phyloP scores from a whole-genome alignment of 2,329 filamentous ascomycete species.

The Podosphaera fusca region DNA sequence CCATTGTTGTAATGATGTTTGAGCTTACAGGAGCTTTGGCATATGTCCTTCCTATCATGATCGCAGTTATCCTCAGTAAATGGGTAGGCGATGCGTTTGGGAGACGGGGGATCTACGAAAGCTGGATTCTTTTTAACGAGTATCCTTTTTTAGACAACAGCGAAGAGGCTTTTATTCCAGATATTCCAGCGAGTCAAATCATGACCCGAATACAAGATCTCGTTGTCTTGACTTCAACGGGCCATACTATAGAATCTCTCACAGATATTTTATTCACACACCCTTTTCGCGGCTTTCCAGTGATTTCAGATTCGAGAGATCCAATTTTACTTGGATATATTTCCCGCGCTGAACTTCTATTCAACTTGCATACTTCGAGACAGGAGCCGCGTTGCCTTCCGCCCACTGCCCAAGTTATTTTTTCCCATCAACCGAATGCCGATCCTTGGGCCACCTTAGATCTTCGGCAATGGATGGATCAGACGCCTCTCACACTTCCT shows the following conservation, averaged over 20 bases:
- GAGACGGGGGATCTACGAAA: conserved; percentile 83
- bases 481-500: conserved; percentile 81
- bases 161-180: conserved; percentile 55
- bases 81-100: conserved; percentile 96
- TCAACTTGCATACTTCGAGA: conserved; percentile 45
- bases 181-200: conserved; percentile 64
- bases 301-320: conserved; percentile 55
- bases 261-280: conserved; percentile 47
- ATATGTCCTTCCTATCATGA: conserved; percentile 96
- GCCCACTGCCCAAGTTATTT: conserved; percentile 56
- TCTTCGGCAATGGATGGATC: conserved; percentile 93
- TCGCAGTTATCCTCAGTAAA: conserved; percentile 93
- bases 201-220: conserved; percentile 89
- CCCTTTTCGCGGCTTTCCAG: conserved; percentile 73
- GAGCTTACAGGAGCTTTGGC: conserved; percentile 89
- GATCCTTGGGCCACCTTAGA: conserved; percentile 63
- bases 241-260: conserved; percentile 65
- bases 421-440: conserved; percentile 60
- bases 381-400: conserved; percentile 34
- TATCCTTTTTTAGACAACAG: conserved; percentile 91
- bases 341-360: conserved; percentile 68
- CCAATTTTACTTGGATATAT: conserved; percentile 81
- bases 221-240: conserved; percentile 63
- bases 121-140: conserved; percentile 88
- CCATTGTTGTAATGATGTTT: conserved; percentile 98